A percentile compares a stretch with the other conserved stretches of the same genome.
phyloP scores from a whole-genome alignment of 306 rosid species.

The Prunus kanzakura region DNA sequence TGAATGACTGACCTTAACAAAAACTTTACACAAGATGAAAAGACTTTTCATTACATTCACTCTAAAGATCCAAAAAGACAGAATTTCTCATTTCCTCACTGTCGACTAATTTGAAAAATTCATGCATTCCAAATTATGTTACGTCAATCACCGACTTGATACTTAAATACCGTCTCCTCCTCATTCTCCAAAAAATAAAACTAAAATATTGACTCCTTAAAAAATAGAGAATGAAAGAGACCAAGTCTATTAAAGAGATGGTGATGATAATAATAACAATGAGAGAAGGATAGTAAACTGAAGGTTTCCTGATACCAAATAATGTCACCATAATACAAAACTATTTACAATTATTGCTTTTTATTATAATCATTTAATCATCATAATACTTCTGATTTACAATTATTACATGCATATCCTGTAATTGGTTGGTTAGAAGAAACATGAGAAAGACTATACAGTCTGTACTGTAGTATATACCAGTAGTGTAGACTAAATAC shows the following conservation, averaged over 20 bases:
- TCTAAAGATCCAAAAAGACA: not conserved
- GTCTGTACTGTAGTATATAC: not conserved
- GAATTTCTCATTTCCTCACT: not conserved
- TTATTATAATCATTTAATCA: not conserved
- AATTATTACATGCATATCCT: not conserved
- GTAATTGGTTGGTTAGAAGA: not conserved
- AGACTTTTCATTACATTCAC: too few species aligned
- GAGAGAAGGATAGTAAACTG: not conserved
- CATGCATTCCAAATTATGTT: not conserved
- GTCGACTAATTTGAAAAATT: not conserved
- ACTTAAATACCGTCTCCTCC: too few species aligned
- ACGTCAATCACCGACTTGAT: not conserved
- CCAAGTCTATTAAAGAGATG: not conserved
- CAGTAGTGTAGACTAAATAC: not conserved
- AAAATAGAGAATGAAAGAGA: not conserved
- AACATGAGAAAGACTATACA: not conserved
- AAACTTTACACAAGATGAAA: too few species aligned
- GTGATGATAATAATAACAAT: not conserved
- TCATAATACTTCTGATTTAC: not conserved
- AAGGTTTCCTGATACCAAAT: not conserved
- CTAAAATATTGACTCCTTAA: not conserved
- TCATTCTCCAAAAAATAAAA: too few species aligned
- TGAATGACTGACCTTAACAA: too few species aligned
- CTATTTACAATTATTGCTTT: not conserved
- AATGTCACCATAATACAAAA: not conserved